A percentile compares a stretch with the other conserved stretches of the same genome.
phyloP scores from a whole-genome alignment of 306 rosid genomes.

The Oemleria cerasiformis region DNA sequence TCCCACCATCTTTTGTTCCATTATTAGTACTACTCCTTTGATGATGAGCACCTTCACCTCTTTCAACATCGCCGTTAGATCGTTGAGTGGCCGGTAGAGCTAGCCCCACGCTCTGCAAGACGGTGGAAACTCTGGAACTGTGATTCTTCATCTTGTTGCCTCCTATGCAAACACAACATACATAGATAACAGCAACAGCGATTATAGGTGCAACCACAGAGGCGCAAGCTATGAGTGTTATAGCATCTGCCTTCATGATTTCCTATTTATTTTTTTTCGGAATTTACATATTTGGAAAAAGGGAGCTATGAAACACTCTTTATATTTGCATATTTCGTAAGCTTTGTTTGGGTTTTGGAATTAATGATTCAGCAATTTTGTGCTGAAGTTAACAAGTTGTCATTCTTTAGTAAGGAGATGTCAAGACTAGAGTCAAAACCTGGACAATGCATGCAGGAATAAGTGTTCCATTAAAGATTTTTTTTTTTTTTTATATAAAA shows the following conservation, averaged over 20 bases:
- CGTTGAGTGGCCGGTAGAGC: background rate
- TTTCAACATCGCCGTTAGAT: background rate
- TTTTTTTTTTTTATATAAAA: no score
- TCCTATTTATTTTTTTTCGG: no score
- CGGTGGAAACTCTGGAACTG: background rate
- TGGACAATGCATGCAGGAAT: background rate
- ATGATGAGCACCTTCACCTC: background rate
- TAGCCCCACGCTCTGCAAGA: background rate
- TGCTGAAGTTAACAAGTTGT: background rate
- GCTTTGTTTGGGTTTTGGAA: no score
- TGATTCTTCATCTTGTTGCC: slow-evolving; percentile 14
- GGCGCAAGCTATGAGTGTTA: background rate
- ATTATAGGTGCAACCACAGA: background rate
- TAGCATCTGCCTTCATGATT: background rate
- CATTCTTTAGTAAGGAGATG: background rate
- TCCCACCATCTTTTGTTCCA: slow-evolving; percentile 30
- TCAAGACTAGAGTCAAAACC: background rate
- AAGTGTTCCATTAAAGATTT: background rate
- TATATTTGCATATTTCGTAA: no score
- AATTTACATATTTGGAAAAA: no score
- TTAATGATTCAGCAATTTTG: background rate
- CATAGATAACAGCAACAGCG: background rate
- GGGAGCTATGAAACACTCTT: background rate
- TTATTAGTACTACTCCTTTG: background rate
- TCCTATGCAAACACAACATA: slow-evolving; percentile 13